Evolutionary conservation across 225 moss, liverwort and hornwort genomes (phyloP).

Genomic region (Sphagnum tenellum): DNA sequence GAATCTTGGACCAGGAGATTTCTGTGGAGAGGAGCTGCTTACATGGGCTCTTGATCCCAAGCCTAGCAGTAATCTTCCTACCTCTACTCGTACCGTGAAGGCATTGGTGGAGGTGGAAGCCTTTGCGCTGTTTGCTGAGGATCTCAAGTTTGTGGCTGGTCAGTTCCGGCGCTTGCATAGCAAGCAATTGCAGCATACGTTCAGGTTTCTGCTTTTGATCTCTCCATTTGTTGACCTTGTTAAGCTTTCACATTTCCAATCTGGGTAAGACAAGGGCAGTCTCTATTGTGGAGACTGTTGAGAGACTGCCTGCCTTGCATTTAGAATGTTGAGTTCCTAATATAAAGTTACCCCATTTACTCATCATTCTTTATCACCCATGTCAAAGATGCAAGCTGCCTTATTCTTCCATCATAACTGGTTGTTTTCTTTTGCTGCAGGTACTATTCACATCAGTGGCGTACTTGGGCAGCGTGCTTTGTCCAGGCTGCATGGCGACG

Average conservation of each 20-base stretch:
- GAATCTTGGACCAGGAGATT: constrained; percentile 48
- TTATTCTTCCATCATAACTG: constrained; percentile 49
- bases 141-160: constrained; percentile 89
- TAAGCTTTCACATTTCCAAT: too few species aligned
- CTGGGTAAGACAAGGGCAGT: too few species aligned
- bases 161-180: constrained; percentile 92
- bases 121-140: constrained; percentile 68
- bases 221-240: not conserved
- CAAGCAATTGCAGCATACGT: constrained; percentile 90
- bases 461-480: constrained; percentile 87
- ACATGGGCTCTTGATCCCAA: constrained; percentile 95
- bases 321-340: not conserved
- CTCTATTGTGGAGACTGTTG: too few species aligned
- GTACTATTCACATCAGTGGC: constrained; percentile 95
- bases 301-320: not conserved
- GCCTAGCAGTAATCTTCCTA: constrained; percentile 69
- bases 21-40: constrained; percentile 90
- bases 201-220: constrained; percentile 21
- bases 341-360: too few species aligned
- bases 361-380: too few species aligned
- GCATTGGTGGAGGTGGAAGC: constrained; percentile 84
- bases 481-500: constrained; percentile 87
- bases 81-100: constrained; percentile 72
- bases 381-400: constrained; percentile 5
- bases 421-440: constrained; percentile 41